Evolutionary conservation across 1,284 basidiomycete species (phyloP), one percentile per base, ranked within the genome.

Genomic region (Pterulicium gracile): DNA sequence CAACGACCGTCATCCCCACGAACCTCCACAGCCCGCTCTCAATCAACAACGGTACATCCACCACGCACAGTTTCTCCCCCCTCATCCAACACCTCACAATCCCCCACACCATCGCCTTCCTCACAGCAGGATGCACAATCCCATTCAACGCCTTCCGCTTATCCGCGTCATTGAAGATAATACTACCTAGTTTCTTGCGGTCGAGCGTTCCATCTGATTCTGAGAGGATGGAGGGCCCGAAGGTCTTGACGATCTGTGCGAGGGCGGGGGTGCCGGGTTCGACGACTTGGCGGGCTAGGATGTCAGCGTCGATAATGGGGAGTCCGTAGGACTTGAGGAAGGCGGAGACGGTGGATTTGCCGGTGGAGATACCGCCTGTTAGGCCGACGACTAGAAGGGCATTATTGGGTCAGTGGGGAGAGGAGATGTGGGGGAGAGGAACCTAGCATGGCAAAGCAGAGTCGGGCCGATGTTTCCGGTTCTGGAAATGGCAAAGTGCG

Each of bases 301-400:
- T 54, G 70, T 98, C 95, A 3, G 95, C 91, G 59, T 98, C 96
- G 56, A 98, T 77, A 54, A 98, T 69, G 13, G 92, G 88, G 23
- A 97, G 66, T 24, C 64, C 55, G 53, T 83, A 73, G 0, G 73
- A 63, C 50, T 73, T 74, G 41, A 98, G 69, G 34, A 94, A 70
- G 3, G 67, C 65, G 0, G 93, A 91, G 20, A 94, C 94, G 14
- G 92, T 90, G 2, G 92, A 96, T 65, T 98, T 98, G 47, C 93
- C 94, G 0, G 94, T 95, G 24, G 92, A 91, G 51, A 98, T 98
- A 1, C 95, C 92, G 18, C 96, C 96, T 13, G 95, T 97, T 34
- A 98, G 77, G 41, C 95, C 95, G 51, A 98, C 79, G 51, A 98
- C 93, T 95, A 40, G n/a, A n/a, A 32, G 27, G 27, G n/a, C 27